Evolutionary conservation across 805 yeast species (phyloP), one percentile per base, ranked within the genome.

Genomic region (Ogataea sp.): DNA sequence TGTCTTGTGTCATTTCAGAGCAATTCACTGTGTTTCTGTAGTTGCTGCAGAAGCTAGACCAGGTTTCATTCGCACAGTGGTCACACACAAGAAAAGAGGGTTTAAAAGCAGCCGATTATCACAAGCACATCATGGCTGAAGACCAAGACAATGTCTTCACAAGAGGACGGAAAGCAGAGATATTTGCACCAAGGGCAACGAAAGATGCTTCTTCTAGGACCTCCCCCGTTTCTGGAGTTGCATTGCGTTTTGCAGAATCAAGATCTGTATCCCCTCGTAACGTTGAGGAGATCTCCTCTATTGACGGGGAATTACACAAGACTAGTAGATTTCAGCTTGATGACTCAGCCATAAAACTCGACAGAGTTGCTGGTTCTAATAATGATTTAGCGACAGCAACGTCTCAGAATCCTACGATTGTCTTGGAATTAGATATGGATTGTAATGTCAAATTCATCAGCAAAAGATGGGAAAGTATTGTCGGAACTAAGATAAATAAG

Each of bases 351-450:
- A n/a, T n/a, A n/a, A n/a, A n/a, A n/a, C n/a, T n/a, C n/a, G 15
- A 5, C 20, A 6, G n/a, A 28, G 18, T 25, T 20, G 26, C 14
- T 9, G 14, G 3, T 20, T 32, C 6, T 16, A 20, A 9, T n/a
- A 26, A 42, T 32, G 86, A 80, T 46, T 59, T 82, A 38, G 64
- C 70, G 13, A 58, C 73, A 23, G 88, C 88, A 0, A 76, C 83
- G n/a, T 70, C 81, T 2, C 69, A 72, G 43, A 80, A 79, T 45
- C 83, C 85, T 1, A 80, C 86, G 11, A 78, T 81, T n/a, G 80
- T 90, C 3, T 62, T 90, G 61, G 98, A 90, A 59, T 63, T 93
- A 44, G 89, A 82, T 51, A 61, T 87, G 53, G 81, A 80, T 50
- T 87, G 96, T 24, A 75, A 71, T 26, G 79, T 93, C n/a, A 72